Percentiles rank a stretch among this genome's conserved stretches.
Evolutionary conservation across 1,284 basidiomycete genomes (phyloP).

Genomic region (Neolentinus lepideus): DNA sequence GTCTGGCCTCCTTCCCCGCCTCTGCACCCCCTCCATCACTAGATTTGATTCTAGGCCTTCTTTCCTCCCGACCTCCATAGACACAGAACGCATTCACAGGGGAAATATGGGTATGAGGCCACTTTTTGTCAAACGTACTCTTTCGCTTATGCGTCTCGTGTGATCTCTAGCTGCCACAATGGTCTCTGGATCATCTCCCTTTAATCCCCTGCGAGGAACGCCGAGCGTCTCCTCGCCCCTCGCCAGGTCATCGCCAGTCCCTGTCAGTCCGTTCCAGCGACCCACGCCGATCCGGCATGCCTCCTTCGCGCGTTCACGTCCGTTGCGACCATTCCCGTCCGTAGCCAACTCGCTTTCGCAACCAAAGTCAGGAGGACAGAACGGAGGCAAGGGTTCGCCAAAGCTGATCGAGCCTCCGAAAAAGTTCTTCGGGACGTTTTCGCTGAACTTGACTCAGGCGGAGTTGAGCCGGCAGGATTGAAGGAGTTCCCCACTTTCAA

Average conservation of each 20-base stretch:
- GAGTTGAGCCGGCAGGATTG: constrained; percentile 70
- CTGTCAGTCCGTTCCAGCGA: constrained; percentile 16
- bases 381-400: constrained; percentile 22
- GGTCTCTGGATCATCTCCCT: neutral
- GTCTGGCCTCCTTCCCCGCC: neutral
- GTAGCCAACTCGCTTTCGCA: constrained; percentile 34
- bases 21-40: neutral
- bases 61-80: neutral
- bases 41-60: neutral
- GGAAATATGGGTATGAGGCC: neutral
- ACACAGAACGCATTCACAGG: neutral
- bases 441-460: constrained; percentile 72
- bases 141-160: neutral
- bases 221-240: constrained; percentile 53
- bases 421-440: constrained; percentile 59
- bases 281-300: constrained; percentile 33
- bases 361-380: constrained; percentile 22
- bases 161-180: neutral
- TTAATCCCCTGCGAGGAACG: neutral
- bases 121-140: neutral
- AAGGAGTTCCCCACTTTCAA: constrained; percentile 12
- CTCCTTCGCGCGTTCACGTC: constrained; percentile 61
- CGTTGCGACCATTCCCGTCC: constrained; percentile 67
- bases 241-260: constrained; percentile 29
- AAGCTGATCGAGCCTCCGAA: constrained; percentile 75